phyloP scores from a whole-genome alignment of 73 alveolate genomes.

The Uronychia binucleata region DNA sequence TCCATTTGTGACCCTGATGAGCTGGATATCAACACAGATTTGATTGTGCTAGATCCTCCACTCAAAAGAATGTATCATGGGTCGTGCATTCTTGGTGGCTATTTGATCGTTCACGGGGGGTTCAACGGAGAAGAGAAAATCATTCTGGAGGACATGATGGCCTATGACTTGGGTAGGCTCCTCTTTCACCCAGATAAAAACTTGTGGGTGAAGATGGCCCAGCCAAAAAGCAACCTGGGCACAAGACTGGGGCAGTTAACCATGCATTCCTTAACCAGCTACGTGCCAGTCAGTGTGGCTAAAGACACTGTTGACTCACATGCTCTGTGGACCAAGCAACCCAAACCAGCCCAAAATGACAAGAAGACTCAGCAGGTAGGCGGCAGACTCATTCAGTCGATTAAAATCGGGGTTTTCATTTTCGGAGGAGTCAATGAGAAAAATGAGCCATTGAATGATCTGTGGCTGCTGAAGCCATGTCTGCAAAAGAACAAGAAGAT shows the following conservation, averaged over 20 bases:
- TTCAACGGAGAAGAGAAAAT: constrained; percentile 47
- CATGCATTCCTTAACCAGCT: constrained; percentile 19
- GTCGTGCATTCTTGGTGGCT: constrained; percentile 33
- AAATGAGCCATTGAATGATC: constrained; percentile 1
- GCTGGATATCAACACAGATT: background rate
- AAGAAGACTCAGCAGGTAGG: background rate
- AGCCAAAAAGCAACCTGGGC: background rate
- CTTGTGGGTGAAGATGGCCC: constrained; percentile 15
- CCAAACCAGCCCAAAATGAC: background rate
- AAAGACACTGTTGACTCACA: background rate
- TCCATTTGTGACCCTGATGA: background rate
- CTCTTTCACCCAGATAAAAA: background rate
- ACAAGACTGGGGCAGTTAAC: background rate
- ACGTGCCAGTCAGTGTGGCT: background rate
- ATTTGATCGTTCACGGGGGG: constrained; percentile 49
- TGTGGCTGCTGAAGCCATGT: constrained; percentile 4
- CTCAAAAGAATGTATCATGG: constrained; percentile 63
- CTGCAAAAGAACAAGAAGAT: background rate
- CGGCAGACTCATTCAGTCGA: background rate
- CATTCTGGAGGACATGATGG: constrained; percentile 22
- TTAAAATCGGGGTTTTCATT: background rate
- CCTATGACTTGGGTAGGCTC: constrained; percentile 26
- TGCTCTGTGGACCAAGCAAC: background rate
- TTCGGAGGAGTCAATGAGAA: constrained; percentile 12
- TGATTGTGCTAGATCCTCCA: constrained; percentile 13